Evolutionary conservation across 805 yeast genomes (phyloP).

Genomic region (Ogataea populi-albae): DNA sequence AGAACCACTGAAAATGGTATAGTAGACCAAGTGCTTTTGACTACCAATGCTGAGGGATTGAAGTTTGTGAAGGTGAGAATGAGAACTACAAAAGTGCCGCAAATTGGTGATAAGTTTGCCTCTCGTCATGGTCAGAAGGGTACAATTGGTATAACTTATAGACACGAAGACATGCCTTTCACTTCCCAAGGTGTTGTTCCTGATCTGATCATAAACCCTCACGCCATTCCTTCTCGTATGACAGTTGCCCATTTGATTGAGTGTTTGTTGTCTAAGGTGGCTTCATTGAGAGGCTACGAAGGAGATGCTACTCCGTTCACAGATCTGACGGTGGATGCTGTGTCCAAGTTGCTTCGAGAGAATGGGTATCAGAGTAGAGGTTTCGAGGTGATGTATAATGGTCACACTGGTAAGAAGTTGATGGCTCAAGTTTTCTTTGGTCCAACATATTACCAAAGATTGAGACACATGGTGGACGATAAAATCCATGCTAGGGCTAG

Average conservation of each 20-base stretch:
- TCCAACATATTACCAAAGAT: slow-evolving; percentile 98
- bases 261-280: slow-evolving; percentile 93
- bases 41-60: slow-evolving; percentile 98
- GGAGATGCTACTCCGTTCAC: slow-evolving; percentile 99
- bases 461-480: slow-evolving; percentile 99
- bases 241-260: slow-evolving; percentile 99
- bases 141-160: slow-evolving; percentile 97
- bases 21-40: slow-evolving; percentile 93
- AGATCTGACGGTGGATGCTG: slow-evolving; percentile 96
- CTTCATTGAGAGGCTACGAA: slow-evolving; percentile 91
- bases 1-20: slow-evolving; percentile 97
- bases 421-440: slow-evolving; percentile 99
- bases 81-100: slow-evolving; percentile 98
- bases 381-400: slow-evolving; percentile 97
- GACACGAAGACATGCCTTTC: slow-evolving; percentile 99
- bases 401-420: slow-evolving; percentile 96
- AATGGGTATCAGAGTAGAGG: slow-evolving; percentile 98
- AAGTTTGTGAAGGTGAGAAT: slow-evolving; percentile 97
- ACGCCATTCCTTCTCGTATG: slow-evolving; percentile 99
- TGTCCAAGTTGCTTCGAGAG: slow-evolving; percentile 85
- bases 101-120: slow-evolving; percentile 98
- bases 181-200: slow-evolving; percentile 95
- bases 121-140: slow-evolving; percentile 99
- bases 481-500: slow-evolving; percentile 99
- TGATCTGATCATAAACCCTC: slow-evolving; percentile 96